Evolutionary conservation across 192 early-diverging fungal species (phyloP).

Genomic region (Backusella parvicylindrica): DNA sequence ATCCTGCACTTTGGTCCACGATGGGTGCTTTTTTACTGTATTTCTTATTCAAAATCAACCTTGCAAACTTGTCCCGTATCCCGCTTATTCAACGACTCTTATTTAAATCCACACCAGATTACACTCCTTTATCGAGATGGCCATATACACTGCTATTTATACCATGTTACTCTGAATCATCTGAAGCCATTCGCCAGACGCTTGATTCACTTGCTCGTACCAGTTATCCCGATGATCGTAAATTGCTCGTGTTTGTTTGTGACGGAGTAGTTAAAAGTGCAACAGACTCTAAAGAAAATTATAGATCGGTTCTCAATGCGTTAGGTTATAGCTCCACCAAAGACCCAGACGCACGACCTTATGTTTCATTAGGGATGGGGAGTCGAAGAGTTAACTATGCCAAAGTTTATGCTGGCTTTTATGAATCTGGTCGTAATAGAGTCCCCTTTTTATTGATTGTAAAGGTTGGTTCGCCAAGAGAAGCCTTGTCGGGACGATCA

Average conservation of each 20-base stretch:
- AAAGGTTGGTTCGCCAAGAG: slow-evolving; percentile 57
- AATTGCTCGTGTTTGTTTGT: slow-evolving; percentile 62
- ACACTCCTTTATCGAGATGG: not conserved
- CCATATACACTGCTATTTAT: slow-evolving; percentile 49
- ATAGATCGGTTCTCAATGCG: slow-evolving; percentile 62
- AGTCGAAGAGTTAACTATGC: slow-evolving; percentile 61
- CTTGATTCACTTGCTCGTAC: slow-evolving; percentile 59
- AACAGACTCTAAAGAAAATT: slow-evolving; percentile 55
- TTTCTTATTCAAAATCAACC: slow-evolving; percentile 31
- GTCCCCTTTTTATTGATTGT: slow-evolving; percentile 63
- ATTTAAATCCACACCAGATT: slow-evolving; percentile 4
- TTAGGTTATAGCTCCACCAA: slow-evolving; percentile 61
- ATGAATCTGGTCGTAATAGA: slow-evolving; percentile 42
- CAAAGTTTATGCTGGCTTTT: slow-evolving; percentile 70
- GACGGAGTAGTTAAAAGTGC: slow-evolving; percentile 63
- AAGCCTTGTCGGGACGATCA: slow-evolving; percentile 27
- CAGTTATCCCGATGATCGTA: slow-evolving; percentile 65
- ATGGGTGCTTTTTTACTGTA: slow-evolving; percentile 20
- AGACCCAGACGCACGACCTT: slow-evolving; percentile 47
- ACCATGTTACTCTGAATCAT: slow-evolving; percentile 70
- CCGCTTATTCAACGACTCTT: slow-evolving; percentile 12
- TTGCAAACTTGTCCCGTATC: slow-evolving; percentile 29
- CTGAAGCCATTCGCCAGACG: slow-evolving; percentile 56
- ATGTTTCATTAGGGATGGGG: slow-evolving; percentile 47
- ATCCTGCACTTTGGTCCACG: slow-evolving; percentile 28